A percentile compares a stretch with the other conserved stretches of the same genome.
Conservation (phyloP, 768 basidiomycete genomes). For the Pulveroboletus frians region DNA sequence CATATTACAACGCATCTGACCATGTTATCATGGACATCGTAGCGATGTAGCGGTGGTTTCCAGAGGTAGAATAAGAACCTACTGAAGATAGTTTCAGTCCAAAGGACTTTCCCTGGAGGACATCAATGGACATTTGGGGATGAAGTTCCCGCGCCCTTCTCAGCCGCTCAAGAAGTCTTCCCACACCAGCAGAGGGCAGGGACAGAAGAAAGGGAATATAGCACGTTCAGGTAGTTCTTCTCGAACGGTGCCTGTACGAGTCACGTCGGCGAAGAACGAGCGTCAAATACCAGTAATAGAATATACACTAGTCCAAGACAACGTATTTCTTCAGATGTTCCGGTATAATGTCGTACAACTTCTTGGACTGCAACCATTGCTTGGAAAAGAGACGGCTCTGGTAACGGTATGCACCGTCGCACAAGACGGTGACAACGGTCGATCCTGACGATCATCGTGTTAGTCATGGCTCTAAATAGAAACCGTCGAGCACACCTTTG, state of each 20-base stretch:
- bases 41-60: background rate
- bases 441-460: conserved; percentile 46
- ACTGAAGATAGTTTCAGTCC: background rate
- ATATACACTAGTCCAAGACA: conserved; percentile 58
- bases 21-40: background rate
- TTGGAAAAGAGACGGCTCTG: conserved; percentile 95
- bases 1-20: background rate
- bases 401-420: conserved; percentile 96
- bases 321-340: conserved; percentile 82
- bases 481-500: conserved; percentile 46
- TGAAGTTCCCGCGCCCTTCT: background rate
- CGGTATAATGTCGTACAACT: conserved; percentile 73
- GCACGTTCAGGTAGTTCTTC: background rate
- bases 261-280: background rate
- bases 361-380: conserved; percentile 83
- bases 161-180: background rate
- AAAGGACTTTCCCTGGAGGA: background rate
- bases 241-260: background rate
- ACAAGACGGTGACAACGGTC: conserved; percentile 82
- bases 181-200: background rate
- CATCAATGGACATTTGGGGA: background rate
- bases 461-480: background rate
- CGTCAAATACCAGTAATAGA: background rate
- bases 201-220: background rate
- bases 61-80: background rate